A percentile compares a stretch with the other conserved stretches of the same genome.
Conservation (phyloP, 768 basidiomycete genomes). For the Exidia glandulosa region DNA sequence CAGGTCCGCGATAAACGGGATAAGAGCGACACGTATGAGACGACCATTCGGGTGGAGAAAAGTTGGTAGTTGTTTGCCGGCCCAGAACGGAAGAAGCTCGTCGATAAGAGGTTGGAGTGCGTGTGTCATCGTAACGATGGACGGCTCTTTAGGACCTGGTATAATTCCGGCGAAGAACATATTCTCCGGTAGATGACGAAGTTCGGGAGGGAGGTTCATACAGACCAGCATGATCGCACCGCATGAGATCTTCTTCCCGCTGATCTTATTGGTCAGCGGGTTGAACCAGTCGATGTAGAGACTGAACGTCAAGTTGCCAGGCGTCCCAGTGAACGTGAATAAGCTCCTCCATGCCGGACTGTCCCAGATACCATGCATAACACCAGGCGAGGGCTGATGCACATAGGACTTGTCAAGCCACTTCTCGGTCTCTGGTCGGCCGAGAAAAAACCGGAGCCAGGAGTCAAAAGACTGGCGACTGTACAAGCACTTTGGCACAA, state of each 20-base stretch:
- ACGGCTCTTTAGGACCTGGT: constrained; percentile 7
- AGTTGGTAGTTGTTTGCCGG: neutral
- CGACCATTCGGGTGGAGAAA: constrained; percentile 5
- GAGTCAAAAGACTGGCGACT: neutral
- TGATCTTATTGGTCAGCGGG: constrained; percentile 12
- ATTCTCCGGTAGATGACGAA: constrained; percentile 9
- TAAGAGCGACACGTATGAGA: constrained; percentile 3
- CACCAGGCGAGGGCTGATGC: neutral
- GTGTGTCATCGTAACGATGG: constrained; percentile 8
- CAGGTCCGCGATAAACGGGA: constrained; percentile 9
- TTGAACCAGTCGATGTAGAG: constrained; percentile 21
- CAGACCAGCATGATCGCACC: constrained; percentile 11
- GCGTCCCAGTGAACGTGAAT: neutral
- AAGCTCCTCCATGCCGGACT: constrained; percentile 8
- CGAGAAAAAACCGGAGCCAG: neutral
- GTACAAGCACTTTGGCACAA: neutral
- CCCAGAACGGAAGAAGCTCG: constrained; percentile 4
- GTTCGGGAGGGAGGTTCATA: constrained; percentile 8
- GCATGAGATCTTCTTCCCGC: constrained; percentile 11
- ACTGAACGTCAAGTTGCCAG: constrained; percentile 12
- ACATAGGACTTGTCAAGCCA: neutral
- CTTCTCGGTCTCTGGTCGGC: neutral
- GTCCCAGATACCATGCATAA: constrained; percentile 3
- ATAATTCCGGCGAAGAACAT: constrained; percentile 8
- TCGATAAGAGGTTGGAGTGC: constrained; percentile 7